phyloP scores from a whole-genome alignment of 1,284 basidiomycete genomes.

The Exobasidium rhododendri region DNA sequence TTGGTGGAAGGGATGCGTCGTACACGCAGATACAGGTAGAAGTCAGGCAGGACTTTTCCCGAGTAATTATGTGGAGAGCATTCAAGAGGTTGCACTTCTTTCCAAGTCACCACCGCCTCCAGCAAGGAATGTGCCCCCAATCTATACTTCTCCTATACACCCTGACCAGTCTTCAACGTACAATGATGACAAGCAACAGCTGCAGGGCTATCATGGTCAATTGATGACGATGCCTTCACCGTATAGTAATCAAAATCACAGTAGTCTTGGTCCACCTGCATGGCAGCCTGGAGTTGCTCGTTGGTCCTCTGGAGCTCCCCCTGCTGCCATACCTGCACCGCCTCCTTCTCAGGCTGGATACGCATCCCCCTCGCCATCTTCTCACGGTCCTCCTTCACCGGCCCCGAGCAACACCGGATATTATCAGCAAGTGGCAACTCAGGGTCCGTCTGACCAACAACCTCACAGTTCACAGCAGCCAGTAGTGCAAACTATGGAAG shows the following conservation, averaged over 20 bases:
- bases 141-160: neutral
- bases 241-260: neutral
- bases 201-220: neutral
- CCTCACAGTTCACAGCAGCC: neutral
- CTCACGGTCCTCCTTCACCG: neutral
- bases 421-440: conserved; percentile 4
- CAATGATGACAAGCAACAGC: neutral
- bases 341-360: neutral
- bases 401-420: neutral
- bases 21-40: neutral
- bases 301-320: conserved; percentile 3
- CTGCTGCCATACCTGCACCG: neutral
- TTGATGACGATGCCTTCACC: neutral
- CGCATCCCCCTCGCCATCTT: neutral
- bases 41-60: neutral
- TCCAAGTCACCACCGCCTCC: neutral
- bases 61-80: conserved; percentile 5
- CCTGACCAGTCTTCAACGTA: neutral
- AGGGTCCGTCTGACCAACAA: neutral
- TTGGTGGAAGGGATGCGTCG: conserved; percentile 19
- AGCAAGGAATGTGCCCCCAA: neutral
- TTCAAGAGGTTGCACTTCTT: neutral
- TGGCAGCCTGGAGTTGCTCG: conserved; percentile 9
- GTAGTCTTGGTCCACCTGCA: neutral
- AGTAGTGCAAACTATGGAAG: neutral